These are phyloP conservation scores for Puccinellia tenuiflora DNA, from an alignment of 176 grass and related monocot species.

Conservation along the genomic window DNA sequence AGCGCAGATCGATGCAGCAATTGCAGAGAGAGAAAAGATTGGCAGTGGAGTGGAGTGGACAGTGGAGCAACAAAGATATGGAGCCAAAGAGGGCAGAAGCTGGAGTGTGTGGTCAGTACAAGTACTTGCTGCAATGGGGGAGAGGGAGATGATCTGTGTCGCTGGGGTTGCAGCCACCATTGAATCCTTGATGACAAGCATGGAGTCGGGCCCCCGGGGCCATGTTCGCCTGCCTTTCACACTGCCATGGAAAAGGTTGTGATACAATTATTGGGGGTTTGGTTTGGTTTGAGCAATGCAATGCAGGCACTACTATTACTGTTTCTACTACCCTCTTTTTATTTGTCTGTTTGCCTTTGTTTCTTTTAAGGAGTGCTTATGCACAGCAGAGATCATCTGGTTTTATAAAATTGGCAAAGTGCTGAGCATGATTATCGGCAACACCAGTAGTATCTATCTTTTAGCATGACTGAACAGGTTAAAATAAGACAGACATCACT, in stretches of 20 bases:
- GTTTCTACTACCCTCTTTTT: background rate
- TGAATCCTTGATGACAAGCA: conserved; percentile 52
- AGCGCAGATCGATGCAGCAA: background rate
- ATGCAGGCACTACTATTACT: background rate
- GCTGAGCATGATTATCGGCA: background rate
- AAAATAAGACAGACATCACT: conserved; percentile 29
- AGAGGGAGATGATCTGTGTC: conserved; percentile 1
- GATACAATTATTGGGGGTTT: conserved; percentile 49
- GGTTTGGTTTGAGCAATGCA: background rate
- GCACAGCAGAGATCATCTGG: background rate
- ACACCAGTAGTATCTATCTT: background rate
- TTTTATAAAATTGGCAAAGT: background rate
- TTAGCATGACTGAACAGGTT: background rate
- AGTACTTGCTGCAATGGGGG: conserved; percentile 20
- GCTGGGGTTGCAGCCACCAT: conserved; percentile 39
- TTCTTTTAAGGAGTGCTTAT: background rate
- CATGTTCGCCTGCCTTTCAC: conserved; percentile 36
- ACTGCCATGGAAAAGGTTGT: conserved; percentile 26
- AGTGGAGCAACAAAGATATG: conserved; percentile 17
- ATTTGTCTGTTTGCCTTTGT: background rate
- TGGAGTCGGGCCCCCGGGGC: background rate
- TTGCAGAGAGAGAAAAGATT: background rate
- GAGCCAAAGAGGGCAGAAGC: conserved; percentile 21
- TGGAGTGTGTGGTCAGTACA: conserved; percentile 20
- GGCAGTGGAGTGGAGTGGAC: background rate